Conservation (phyloP, 306 rosid species). For the Lathyrus oleraceus region DNA sequence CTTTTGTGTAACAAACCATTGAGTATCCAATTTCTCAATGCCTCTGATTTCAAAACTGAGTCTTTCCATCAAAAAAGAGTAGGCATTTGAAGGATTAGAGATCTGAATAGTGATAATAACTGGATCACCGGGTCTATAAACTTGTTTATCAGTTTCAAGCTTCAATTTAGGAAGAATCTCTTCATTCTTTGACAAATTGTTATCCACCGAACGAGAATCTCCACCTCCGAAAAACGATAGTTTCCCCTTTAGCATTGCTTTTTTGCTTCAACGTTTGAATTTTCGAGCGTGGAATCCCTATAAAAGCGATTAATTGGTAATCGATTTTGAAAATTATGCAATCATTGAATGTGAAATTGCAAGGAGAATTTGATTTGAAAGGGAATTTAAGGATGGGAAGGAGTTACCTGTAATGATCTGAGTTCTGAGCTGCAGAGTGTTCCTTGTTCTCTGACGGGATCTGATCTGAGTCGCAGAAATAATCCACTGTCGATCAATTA, state of each 20-base stretch:
- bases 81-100: conserved; percentile 50
- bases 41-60: conserved; percentile 86
- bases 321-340: neutral
- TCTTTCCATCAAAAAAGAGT: conserved; percentile 72
- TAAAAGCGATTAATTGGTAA: neutral
- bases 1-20: conserved; percentile 92
- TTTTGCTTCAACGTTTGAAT: neutral
- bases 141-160: conserved; percentile 73
- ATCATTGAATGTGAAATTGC: neutral
- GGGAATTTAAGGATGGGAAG: conserved; percentile 17
- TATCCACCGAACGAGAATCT: conserved; percentile 34
- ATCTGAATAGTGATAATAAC: conserved; percentile 72
- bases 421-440: conserved; percentile 20
- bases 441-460: conserved; percentile 29
- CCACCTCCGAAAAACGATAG: conserved; percentile 68
- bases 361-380: neutral
- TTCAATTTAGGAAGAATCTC: conserved; percentile 55
- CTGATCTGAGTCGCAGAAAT: conserved; percentile 33
- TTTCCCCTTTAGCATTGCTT: conserved; percentile 59
- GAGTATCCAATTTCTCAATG: conserved; percentile 78
- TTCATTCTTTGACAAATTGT: conserved; percentile 36
- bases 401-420: conserved; percentile 32
- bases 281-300: neutral
- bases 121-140: conserved; percentile 90
- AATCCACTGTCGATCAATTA: conserved; percentile 10